These are phyloP conservation scores for Avena atlantica DNA, from an alignment of 176 grass and related monocot species.

Conservation along the genomic window DNA sequence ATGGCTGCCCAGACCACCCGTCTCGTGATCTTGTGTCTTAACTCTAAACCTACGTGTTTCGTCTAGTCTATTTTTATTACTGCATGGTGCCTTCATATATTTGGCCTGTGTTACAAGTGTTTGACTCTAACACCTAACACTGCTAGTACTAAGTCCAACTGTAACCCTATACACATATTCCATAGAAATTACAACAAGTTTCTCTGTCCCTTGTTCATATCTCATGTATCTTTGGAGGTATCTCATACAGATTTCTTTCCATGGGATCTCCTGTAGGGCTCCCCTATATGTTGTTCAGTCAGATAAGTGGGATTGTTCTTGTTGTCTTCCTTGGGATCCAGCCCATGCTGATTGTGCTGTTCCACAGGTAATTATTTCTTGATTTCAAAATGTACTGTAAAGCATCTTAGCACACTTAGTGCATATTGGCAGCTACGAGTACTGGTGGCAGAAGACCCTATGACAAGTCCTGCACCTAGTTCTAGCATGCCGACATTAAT, in stretches of 20 bases:
- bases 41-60: slow-evolving; percentile 6
- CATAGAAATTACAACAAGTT: slow-evolving; percentile 3
- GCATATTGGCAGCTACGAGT: slow-evolving; percentile 6
- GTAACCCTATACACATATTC: not conserved
- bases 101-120: not conserved
- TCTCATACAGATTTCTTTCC: slow-evolving; percentile 43
- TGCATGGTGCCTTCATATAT: slow-evolving; percentile 6
- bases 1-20: not conserved
- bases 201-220: slow-evolving; percentile 37
- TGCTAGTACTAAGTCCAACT: not conserved
- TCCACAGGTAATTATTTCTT: slow-evolving; percentile 75
- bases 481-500: slow-evolving; percentile 9
- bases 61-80: slow-evolving; percentile 18
- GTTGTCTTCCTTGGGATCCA: slow-evolving; percentile 82
- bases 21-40: not conserved
- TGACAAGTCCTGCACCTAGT: slow-evolving; percentile 8
- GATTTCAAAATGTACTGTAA: slow-evolving; percentile 30
- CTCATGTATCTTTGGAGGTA: slow-evolving; percentile 23
- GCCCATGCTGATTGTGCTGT: slow-evolving; percentile 95
- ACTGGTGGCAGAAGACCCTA: not conserved
- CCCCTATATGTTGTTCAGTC: slow-evolving; percentile 77
- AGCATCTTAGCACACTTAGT: slow-evolving; percentile 21
- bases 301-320: slow-evolving; percentile 99
- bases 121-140: not conserved
- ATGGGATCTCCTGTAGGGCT: slow-evolving; percentile 67